Evolutionary conservation across 805 yeast species (phyloP), one percentile per base, ranked within the genome.

Genomic region (Cyberlindnera euphorbiae): DNA sequence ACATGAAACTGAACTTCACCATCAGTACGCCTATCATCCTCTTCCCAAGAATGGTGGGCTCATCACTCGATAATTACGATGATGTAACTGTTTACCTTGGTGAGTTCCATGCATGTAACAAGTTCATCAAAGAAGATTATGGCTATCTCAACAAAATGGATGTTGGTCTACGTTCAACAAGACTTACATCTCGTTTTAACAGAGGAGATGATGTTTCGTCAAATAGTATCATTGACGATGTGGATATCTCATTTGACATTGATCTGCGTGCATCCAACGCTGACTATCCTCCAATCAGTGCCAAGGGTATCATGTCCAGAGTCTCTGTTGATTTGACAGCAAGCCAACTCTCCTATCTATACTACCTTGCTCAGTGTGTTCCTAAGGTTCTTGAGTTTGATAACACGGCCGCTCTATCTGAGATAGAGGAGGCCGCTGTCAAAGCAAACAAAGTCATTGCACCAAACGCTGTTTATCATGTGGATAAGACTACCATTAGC

Each of bases 11-110:
- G 53, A 83, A 89, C 49, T 60, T 94, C 23, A 59, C 75, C 13
- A 67, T 93, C 12, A 71, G 75, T 35, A 86, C 97, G 1, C 99
- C 98, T 0, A 82, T 82, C 8, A 65, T 93, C 25, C 76, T 82
- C 2, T 87, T 88, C 51, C 96, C 97, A 0, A 69, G 69, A 35
- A 44, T 73, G 0, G 63, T 69, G 4, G 71, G 69, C 29, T 65
- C 64, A 5, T 53, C 58, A 2, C 53, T 49, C 3, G 62, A 62
- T 22, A 49, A 61, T 3, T 76, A 71, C 49, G 90, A 90, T 51
- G 62, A 72, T 14, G 55, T 90, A 23, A 77, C 82, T 0, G 75
- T 82, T 13, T 76, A 85, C 48, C 66, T 89, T 33, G 98, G 98
- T 45, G 96, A 90, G 53, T 62, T 93, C 8, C 80, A 72, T 46